Base-by-base conservation (phyloP, 352 stramenopile species). In the Phytophthora podocarpi region DNA sequence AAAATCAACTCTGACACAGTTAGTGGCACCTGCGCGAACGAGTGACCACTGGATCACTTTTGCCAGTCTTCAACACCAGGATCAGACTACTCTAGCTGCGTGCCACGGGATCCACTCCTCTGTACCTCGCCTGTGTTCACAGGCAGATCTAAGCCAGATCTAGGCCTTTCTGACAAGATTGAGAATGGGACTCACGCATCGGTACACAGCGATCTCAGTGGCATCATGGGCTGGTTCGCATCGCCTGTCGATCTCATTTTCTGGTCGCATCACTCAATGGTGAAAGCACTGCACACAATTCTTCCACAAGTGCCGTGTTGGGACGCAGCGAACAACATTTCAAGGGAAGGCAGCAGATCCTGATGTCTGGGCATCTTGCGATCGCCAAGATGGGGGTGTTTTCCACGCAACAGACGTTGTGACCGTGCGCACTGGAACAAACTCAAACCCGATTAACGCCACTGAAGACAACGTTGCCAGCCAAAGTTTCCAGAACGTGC, bases 271-370 rank as follows among this genome's bases (percentile, higher is more conserved):
- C 82, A 91, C 58, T 60, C 75, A 0, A 82, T 73, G 61, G 64
- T 91, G 12, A 79, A 89, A 46, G 36, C 74, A 16, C 66, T 91
- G 16, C 78, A 87, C 46, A 66, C 64, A 12, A 70, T 89, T n/a
- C 34, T 87, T 82, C 72, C 67, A 86, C 70, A 78, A 89, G 55
- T 89, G 79, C 47, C 63, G 67, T 6, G 68, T 81, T 10, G 76
- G 77, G 1, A 59, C 65, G 18, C 41, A 53, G 23, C 62, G 58
- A 9, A 55, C 80, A 48, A 78, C 64, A 2, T 64, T 82, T 30
- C 45, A 49, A 13, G 48, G 88, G 45, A 87, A 86, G 40, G 62
- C 67, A 7, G 20, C 54, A 8, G 47, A 76, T 36, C 35, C 70
- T 0, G 59, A n/a, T n/a, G n/a, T n/a, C n/a, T n/a, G n/a, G n/a